A percentile compares a stretch with the other conserved stretches of the same genome.
phyloP scores from a whole-genome alignment of 441 rosid species.

The Erodium chrysanthum region DNA sequence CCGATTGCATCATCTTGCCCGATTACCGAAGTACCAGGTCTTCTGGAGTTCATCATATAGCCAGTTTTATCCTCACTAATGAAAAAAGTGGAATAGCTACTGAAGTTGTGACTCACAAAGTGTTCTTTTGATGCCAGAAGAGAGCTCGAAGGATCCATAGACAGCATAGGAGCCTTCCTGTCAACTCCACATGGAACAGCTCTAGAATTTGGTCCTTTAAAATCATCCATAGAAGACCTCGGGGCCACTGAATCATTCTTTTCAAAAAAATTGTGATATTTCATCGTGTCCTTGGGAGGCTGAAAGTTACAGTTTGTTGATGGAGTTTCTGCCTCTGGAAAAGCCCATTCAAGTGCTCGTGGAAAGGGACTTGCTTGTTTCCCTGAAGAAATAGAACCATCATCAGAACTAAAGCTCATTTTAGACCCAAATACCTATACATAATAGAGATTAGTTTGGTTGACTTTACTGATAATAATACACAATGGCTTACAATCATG shows the following conservation, averaged over 20 bases:
- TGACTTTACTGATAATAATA: conserved; percentile 21
- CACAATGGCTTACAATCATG: conserved; percentile 20
- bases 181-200: conserved; percentile 22
- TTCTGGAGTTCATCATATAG: not conserved
- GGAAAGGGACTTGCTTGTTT: not conserved
- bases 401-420: not conserved
- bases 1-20: too few relatives aligned
- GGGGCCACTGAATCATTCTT: conserved; percentile 21
- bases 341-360: conserved; percentile 5
- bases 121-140: not conserved
- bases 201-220: conserved; percentile 27
- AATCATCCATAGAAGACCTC: conserved; percentile 17
- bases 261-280: conserved; percentile 17
- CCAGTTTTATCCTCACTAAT: not conserved
- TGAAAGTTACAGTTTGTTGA: conserved; percentile 13
- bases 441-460: conserved; percentile 9
- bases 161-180: conserved; percentile 5
- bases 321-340: conserved; percentile 21
- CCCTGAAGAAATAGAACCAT: not conserved
- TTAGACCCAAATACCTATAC: not conserved
- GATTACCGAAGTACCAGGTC: not conserved
- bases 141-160: not conserved
- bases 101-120: not conserved
- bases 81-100: not conserved
- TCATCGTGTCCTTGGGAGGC: not conserved